Evolutionary conservation across 2,329 filamentous ascomycete genomes (phyloP).

Genomic region (Sclerotinia sclerotiorum): DNA sequence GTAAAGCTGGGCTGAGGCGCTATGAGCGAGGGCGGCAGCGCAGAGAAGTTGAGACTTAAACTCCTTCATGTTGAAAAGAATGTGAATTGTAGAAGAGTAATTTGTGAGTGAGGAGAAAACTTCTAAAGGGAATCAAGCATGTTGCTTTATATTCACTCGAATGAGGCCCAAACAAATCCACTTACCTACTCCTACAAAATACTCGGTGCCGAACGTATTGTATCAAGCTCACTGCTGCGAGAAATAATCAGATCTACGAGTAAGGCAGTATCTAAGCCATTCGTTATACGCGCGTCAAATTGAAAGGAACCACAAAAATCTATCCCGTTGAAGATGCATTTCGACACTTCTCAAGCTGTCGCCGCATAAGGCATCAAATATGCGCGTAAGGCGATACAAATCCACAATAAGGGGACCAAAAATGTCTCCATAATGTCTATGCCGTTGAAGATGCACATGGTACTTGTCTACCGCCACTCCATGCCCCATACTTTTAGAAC

Average conservation of each 20-base stretch:
- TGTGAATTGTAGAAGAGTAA: background rate
- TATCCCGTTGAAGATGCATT: no score
- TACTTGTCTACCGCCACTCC: background rate
- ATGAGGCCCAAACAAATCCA: background rate
- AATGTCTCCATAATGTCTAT: no score
- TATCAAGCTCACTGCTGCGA: background rate
- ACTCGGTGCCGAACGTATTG: background rate
- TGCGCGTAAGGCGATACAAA: no score
- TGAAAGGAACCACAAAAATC: background rate
- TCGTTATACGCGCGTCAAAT: background rate
- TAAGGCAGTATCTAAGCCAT: background rate
- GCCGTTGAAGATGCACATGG: background rate
- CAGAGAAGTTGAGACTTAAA: slow-evolving; percentile 4
- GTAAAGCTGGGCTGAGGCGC: slow-evolving; percentile 22
- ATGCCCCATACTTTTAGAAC: background rate
- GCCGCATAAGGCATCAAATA: no score
- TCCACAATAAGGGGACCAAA: no score
- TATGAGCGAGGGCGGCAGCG: slow-evolving; percentile 2
- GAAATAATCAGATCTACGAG: background rate
- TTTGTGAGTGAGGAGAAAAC: background rate
- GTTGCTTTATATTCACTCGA: background rate
- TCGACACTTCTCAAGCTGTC: no score
- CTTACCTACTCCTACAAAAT: background rate
- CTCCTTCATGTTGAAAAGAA: slow-evolving; percentile 5
- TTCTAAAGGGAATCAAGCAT: background rate